Percentiles rank a stretch among this genome's conserved stretches.
Conservation (phyloP, 441 rosid genomes). For the Pelargonium myrrhifolium region DNA sequence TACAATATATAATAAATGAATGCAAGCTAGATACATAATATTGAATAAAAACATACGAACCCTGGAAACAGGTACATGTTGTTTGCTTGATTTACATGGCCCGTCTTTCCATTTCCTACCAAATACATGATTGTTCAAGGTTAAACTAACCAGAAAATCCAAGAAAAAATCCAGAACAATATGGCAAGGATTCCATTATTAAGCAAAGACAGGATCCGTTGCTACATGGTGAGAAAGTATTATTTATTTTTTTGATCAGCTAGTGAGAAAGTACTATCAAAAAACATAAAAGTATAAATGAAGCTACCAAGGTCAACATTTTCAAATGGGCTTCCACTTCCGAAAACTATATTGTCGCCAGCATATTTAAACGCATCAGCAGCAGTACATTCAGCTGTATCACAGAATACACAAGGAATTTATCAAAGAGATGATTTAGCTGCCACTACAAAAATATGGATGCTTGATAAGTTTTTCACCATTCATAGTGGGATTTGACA, state of each 20-base stretch:
- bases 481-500: constrained; percentile 93
- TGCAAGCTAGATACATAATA: background rate
- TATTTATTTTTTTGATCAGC: too few species aligned
- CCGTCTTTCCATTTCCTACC: constrained; percentile 77
- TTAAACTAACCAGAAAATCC: constrained; percentile 9
- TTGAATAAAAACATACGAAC: constrained; percentile 34
- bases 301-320: constrained; percentile 71
- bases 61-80: constrained; percentile 99
- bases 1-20: background rate
- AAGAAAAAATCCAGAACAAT: too few species aligned
- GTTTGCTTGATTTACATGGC: constrained; percentile 96
- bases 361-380: constrained; percentile 86
- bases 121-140: constrained; percentile 8
- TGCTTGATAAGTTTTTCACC: constrained; percentile 30
- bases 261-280: too few species aligned
- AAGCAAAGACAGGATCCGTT: constrained; percentile 7
- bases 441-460: constrained; percentile 14
- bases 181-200: too few species aligned
- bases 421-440: constrained; percentile 18
- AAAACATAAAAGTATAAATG: constrained; percentile 9
- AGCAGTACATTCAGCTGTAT: constrained; percentile 89
- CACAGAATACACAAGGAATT: constrained; percentile 13
- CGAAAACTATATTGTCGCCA: constrained; percentile 83
- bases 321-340: constrained; percentile 94
- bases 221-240: constrained; percentile 7